phyloP scores from a whole-genome alignment of 345 rosid species.

The Ceriops tagal region DNA sequence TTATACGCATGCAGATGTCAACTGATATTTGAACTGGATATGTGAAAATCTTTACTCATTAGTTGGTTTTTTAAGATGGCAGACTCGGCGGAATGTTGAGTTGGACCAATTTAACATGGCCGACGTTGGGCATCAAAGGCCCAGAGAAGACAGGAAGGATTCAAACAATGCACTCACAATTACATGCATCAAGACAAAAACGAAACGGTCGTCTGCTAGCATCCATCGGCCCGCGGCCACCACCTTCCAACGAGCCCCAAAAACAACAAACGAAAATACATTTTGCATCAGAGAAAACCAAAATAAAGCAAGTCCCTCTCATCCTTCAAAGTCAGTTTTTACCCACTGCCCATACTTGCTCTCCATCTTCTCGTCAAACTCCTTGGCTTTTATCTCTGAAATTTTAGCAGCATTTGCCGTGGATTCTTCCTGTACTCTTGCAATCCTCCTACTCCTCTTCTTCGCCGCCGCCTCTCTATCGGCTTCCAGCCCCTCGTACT shows the following conservation, averaged over 20 bases:
- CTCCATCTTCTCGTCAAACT: constrained; percentile 45
- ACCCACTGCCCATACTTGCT: constrained; percentile 48
- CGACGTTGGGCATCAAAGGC: no score
- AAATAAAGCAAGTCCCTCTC: neutral
- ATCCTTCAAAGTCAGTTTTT: constrained; percentile 56
- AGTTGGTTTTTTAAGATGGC: no score
- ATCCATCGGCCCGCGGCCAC: constrained; percentile 26
- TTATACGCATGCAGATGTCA: no score
- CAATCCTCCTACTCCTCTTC: constrained; percentile 44
- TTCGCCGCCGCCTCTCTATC: constrained; percentile 40
- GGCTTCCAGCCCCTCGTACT: constrained; percentile 44
- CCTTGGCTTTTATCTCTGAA: constrained; percentile 37
- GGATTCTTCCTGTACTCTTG: constrained; percentile 50
- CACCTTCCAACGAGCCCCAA: constrained; percentile 15
- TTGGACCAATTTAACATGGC: no score
- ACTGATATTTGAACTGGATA: no score
- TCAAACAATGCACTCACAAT: no score
- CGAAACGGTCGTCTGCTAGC: no score
- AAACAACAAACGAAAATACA: neutral
- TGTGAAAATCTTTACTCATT: no score
- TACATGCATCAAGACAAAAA: no score
- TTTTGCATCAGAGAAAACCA: neutral
- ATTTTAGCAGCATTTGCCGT: constrained; percentile 40
- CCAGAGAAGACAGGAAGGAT: no score
- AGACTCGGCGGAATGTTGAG: no score